phyloP scores from a whole-genome alignment of 2,329 filamentous ascomycete genomes.

The Microcera coccophila region DNA sequence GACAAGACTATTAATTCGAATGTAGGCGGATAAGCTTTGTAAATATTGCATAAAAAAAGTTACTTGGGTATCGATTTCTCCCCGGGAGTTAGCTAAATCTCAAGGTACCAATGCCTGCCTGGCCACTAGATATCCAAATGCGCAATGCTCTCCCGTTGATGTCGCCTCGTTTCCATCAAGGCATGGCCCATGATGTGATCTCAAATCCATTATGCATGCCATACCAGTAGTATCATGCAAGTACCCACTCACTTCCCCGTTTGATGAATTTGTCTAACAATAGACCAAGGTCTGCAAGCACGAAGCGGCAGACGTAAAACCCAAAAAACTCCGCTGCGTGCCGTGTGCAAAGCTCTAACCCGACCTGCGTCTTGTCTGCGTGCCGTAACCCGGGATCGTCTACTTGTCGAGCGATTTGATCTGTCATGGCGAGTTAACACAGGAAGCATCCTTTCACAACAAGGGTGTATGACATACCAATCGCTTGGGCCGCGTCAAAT shows the following conservation, averaged over 20 bases:
- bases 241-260: conserved; percentile 90
- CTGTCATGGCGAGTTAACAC: conserved; percentile 44
- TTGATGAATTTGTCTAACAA: conserved; percentile 97
- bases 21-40: too few relatives aligned
- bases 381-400: conserved; percentile 91
- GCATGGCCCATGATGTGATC: too few relatives aligned
- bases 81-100: conserved; percentile 9
- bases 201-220: too few relatives aligned
- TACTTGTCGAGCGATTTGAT: conserved; percentile 93
- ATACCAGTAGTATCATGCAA: conserved; percentile 31
- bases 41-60: conserved; percentile 25
- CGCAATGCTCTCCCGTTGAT: background rate
- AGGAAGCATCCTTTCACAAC: background rate
- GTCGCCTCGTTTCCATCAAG: conserved; percentile 7
- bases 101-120: conserved; percentile 13
- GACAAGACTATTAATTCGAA: too few relatives aligned
- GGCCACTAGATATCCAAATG: conserved; percentile 11
- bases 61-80: conserved; percentile 27
- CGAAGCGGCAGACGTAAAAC: conserved; percentile 94
- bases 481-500: conserved; percentile 87
- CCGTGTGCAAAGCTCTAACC: conserved; percentile 85
- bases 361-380: conserved; percentile 90
- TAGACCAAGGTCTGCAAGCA: conserved; percentile 76
- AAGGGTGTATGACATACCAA: conserved; percentile 60
- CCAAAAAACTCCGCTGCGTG: conserved; percentile 97